These are phyloP conservation scores for Elsinoe necatrix DNA, from an alignment of 2,329 filamentous ascomycete species.

Conservation along the genomic window DNA sequence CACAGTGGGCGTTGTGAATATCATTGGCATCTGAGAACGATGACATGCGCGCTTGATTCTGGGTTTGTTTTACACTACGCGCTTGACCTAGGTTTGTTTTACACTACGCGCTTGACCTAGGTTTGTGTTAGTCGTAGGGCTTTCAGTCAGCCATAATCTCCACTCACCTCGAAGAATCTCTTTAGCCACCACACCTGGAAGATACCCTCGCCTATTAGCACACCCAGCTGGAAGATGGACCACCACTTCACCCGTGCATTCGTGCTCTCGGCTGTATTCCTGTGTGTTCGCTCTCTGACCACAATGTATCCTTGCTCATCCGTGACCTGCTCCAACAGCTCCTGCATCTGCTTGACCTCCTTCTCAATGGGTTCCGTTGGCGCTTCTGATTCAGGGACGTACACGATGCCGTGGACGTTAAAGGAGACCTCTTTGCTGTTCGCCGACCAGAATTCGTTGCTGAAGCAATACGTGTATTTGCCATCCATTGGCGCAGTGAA, in stretches of 20 bases:
- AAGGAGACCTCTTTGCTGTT: constrained; percentile 97
- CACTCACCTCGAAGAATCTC: constrained; percentile 80
- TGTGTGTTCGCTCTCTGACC: constrained; percentile 86
- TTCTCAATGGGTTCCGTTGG: constrained; percentile 80
- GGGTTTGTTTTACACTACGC: constrained; percentile 24
- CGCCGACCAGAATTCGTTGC: constrained; percentile 95
- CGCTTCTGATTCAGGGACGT: constrained; percentile 80
- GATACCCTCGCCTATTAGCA: constrained; percentile 82
- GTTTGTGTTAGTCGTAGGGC: constrained; percentile 21
- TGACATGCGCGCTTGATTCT: neutral
- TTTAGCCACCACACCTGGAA: constrained; percentile 99
- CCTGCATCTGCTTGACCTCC: constrained; percentile 78
- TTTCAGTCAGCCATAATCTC: constrained; percentile 24
- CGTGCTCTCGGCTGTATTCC: constrained; percentile 98
- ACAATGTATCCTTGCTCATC: constrained; percentile 98
- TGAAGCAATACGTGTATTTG: constrained; percentile 94
- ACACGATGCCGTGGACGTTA: constrained; percentile 98
- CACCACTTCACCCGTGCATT: constrained; percentile 98
- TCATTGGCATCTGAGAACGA: no score
- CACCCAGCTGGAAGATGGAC: constrained; percentile 90
- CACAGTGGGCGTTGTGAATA: no score
- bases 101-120: constrained; percentile 33
- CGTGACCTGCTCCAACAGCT: constrained; percentile 84
- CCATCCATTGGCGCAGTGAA: constrained; percentile 81
- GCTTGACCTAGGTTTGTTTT: constrained; percentile 30